Conservation (phyloP, 805 yeast species). For the Yarrowia sp. region DNA sequence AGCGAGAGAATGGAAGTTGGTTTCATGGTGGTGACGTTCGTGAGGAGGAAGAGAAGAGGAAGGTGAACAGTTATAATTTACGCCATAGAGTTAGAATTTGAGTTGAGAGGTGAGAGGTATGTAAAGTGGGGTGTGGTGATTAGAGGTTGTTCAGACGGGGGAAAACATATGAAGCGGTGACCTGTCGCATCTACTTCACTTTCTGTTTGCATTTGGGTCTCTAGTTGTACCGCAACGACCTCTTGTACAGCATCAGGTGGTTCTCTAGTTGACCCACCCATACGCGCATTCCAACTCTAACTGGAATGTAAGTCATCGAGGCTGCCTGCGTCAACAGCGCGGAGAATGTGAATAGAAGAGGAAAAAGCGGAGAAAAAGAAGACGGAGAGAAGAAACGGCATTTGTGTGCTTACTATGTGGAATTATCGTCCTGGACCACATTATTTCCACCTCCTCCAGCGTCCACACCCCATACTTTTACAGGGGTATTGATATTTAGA, state of each 20-base stretch:
- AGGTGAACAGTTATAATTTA: no score
- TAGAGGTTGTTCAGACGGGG: no score
- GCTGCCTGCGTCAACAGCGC: conserved; percentile 27
- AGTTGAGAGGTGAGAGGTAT: background rate
- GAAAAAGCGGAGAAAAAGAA: background rate
- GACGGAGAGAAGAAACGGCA: background rate
- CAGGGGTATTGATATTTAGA: background rate
- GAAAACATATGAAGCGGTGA: no score
- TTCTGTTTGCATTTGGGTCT: no score
- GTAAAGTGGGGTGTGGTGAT: no score
- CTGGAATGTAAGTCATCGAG: conserved; percentile 29
- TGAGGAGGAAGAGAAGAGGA: background rate
- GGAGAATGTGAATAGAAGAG: background rate
- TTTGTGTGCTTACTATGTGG: no score
- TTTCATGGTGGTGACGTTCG: conserved; percentile 24
- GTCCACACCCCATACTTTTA: background rate
- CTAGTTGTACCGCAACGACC: no score
- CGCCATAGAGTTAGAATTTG: background rate
- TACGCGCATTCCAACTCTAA: conserved; percentile 30
- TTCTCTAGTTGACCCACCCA: no score
- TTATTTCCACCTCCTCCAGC: no score
- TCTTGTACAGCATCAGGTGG: no score
- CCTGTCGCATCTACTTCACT: no score
- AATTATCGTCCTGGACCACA: no score
- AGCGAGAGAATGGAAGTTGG: conserved; percentile 36